Evolutionary conservation across 768 basidiomycete genomes (phyloP), one percentile per base, ranked within the genome.

Genomic region (Kwoniella dendrophila): DNA sequence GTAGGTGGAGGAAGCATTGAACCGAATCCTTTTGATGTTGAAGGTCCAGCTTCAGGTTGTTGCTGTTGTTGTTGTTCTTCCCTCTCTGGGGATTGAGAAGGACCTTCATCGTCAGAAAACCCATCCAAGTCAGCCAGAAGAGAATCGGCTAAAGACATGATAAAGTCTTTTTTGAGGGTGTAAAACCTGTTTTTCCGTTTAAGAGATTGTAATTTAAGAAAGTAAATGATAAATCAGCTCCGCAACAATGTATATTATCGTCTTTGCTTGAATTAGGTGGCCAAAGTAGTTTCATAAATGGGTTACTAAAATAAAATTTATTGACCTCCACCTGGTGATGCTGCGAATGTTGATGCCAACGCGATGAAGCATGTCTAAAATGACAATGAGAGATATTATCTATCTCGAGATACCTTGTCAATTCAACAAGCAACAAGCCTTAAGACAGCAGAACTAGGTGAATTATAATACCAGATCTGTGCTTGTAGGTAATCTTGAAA

Each of bases 81-180:
- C 27, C 27, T 30, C 36, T 66, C 62, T 4, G 63, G 40, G 20
- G 59, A 54, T 10, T 63, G 56, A 8, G 52, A 54, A 14, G 38
- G 52, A 11, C 53, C 69, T 24, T 73, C 78, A 14, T 74, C 88
- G 62, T 87, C 89, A 4, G 89, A 90, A 58, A 91, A 84, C 49
- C 86, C 90, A 47, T 94, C 91, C 14, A 96, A 86, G 80, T 96
- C 94, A 30, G 91, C 92, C 16, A 96, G 82, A 18, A 97, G 87
- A 76, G 95, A 92, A 80, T 97, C 89, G 22, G 92, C 95, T 29
- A 97, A 86, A 20, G 80, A 81, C 73, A 79, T 79, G 64, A 34
- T 73, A 60, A 48, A 26, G 30, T 43, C 11, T 33, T 1, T 41
- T 58, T n/a, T 30, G 45, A 16, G 16, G 47, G 47, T 24, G n/a